Percentiles rank a stretch among this genome's conserved stretches.
phyloP scores from a whole-genome alignment of 148 eudicot species.

The Camellia granthamiana region DNA sequence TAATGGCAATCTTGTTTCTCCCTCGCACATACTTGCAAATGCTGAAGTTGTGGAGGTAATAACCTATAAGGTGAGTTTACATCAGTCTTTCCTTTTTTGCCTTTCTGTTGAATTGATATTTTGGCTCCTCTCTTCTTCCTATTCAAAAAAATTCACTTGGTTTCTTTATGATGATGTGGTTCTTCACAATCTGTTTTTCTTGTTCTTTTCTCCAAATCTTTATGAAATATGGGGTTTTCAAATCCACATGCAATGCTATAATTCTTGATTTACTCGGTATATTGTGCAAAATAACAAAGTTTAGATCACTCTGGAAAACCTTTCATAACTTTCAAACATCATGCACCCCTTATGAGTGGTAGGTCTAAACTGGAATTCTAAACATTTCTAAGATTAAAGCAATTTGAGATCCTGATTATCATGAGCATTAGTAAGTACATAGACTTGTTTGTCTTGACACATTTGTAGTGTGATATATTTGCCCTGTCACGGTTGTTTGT shows the following conservation, averaged over 20 bases:
- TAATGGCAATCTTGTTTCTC: slow-evolving; percentile 86
- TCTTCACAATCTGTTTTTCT: neutral
- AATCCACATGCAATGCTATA: neutral
- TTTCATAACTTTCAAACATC: too few relatives aligned
- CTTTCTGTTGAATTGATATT: neutral
- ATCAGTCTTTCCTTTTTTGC: neutral
- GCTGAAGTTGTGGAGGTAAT: slow-evolving; percentile 96
- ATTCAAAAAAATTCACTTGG: neutral
- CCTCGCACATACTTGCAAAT: slow-evolving; percentile 77
- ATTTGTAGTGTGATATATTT: too few relatives aligned
- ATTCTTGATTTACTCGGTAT: neutral
- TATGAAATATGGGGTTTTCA: too few relatives aligned
- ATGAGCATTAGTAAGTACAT: neutral
- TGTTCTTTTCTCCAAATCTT: too few relatives aligned
- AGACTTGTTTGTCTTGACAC: too few relatives aligned
- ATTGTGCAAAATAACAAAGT: neutral
- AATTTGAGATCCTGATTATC: too few relatives aligned
- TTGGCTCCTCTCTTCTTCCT: neutral
- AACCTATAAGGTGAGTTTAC: slow-evolving; percentile 68
- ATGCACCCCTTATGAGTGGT: too few relatives aligned
- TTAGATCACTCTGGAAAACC: neutral
- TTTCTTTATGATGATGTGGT: neutral
- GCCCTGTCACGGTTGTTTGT: too few relatives aligned
- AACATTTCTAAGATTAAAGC: too few relatives aligned
- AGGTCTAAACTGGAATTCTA: too few relatives aligned